These are phyloP conservation scores for Ciborinia camelliae DNA, from an alignment of 2,329 filamentous ascomycete genomes.

Conservation along the genomic window DNA sequence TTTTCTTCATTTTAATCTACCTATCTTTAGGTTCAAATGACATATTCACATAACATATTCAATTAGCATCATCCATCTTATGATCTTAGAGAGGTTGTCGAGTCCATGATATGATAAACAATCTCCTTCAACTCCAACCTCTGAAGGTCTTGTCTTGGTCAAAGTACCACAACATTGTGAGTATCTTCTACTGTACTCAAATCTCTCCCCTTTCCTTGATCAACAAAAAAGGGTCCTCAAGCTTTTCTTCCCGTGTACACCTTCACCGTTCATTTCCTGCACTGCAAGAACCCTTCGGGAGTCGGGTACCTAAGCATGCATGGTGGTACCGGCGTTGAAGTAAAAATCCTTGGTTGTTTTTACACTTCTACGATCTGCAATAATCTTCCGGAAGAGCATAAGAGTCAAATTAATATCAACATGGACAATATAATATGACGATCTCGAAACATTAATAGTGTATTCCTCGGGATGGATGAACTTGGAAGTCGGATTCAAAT, in stretches of 20 bases:
- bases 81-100: no score
- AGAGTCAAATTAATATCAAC: constrained; percentile 16
- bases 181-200: neutral
- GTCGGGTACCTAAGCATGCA: constrained; percentile 9
- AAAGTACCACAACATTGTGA: neutral
- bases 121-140: neutral
- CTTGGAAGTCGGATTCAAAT: neutral
- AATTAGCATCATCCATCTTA: neutral
- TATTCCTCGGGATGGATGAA: no score
- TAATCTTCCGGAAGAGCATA: constrained; percentile 7
- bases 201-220: neutral
- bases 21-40: no score
- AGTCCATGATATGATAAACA: neutral
- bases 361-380: neutral
- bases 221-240: constrained; percentile 1
- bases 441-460: constrained; percentile 10
- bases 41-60: no score
- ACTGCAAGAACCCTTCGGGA: constrained; percentile 10
- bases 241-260: neutral
- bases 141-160: neutral
- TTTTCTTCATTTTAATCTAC: neutral
- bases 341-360: neutral
- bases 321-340: constrained; percentile 2
- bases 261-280: neutral
- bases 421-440: constrained; percentile 4